Evolutionary conservation across 2,329 filamentous ascomycete genomes (phyloP).

Genomic region (Xylaria multiplex): DNA sequence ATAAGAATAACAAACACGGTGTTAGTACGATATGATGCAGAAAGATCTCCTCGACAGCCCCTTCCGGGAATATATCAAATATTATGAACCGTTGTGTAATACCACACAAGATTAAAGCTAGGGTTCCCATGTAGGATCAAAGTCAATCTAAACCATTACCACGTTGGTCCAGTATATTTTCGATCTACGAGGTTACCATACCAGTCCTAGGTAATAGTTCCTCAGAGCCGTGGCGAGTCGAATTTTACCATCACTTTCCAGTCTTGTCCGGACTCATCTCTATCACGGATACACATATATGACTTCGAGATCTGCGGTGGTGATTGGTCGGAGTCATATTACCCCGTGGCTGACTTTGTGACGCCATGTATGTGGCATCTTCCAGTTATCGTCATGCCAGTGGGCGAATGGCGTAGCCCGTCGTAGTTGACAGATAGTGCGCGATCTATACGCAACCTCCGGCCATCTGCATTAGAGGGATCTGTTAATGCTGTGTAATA

Average conservation of each 20-base stretch:
- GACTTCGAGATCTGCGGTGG: background rate
- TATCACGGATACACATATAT: constrained; percentile 3
- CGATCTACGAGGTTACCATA: background rate
- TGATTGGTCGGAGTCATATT: background rate
- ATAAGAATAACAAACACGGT: background rate
- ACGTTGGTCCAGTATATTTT: background rate
- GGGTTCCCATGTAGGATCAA: background rate
- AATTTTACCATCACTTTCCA: background rate
- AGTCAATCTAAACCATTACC: background rate
- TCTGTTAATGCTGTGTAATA: constrained; percentile 4
- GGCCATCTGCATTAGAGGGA: constrained; percentile 3
- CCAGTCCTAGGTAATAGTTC: background rate
- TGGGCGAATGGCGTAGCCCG: too few relatives aligned
- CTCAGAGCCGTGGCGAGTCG: background rate
- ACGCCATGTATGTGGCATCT: too few relatives aligned
- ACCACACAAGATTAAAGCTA: background rate
- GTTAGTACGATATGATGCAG: background rate
- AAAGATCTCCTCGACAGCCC: background rate
- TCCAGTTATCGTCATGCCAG: too few relatives aligned
- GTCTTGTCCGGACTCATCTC: background rate
- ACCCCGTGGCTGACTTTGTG: too few relatives aligned
- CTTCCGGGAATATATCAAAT: background rate
- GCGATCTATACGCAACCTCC: constrained; percentile 8
- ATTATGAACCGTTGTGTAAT: background rate
- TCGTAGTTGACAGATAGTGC: too few relatives aligned